These are phyloP conservation scores for Cyclotella choctawhatcheeana DNA, from an alignment of 108 stramenopile species.

Conservation along the genomic window DNA sequence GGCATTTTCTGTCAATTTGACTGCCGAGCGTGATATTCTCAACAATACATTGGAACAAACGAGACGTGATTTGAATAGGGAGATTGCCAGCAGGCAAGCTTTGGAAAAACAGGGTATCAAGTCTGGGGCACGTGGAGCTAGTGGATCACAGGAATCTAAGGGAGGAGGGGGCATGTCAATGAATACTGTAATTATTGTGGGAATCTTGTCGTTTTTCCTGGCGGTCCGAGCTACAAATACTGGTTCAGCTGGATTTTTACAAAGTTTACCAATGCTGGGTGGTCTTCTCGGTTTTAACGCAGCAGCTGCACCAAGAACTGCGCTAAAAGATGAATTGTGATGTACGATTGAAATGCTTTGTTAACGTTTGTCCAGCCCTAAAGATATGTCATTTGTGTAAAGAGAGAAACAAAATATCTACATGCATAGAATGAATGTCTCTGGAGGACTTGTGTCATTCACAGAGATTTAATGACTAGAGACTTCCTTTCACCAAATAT, in stretches of 20 bases:
- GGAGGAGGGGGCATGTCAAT: constrained; percentile 25
- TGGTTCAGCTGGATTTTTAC: constrained; percentile 35
- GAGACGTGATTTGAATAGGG: constrained; percentile 87
- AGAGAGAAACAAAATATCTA: too few relatives aligned
- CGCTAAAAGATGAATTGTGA: constrained; percentile 31
- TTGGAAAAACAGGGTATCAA: constrained; percentile 63
- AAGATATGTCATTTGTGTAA: too few relatives aligned
- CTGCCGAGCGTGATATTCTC: constrained; percentile 93
- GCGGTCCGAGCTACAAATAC: constrained; percentile 45
- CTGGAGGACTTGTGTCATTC: too few relatives aligned
- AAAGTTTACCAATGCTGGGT: constrained; percentile 44
- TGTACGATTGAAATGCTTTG: background rate
- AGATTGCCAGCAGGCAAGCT: constrained; percentile 68
- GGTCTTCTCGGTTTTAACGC: constrained; percentile 43
- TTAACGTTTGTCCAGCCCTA: too few relatives aligned
- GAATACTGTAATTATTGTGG: constrained; percentile 33
- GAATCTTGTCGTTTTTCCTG: constrained; percentile 30
- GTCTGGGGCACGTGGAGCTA: background rate
- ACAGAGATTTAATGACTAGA: too few relatives aligned
- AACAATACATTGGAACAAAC: constrained; percentile 92
- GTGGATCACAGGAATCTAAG: constrained; percentile 14
- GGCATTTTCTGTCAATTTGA: constrained; percentile 90
- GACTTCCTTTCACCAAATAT: too few relatives aligned
- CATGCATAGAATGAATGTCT: too few relatives aligned
- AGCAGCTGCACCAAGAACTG: background rate